Evolutionary conservation across 1,139 yeast species (phyloP).

Genomic region (Taphrina flavorubra): DNA sequence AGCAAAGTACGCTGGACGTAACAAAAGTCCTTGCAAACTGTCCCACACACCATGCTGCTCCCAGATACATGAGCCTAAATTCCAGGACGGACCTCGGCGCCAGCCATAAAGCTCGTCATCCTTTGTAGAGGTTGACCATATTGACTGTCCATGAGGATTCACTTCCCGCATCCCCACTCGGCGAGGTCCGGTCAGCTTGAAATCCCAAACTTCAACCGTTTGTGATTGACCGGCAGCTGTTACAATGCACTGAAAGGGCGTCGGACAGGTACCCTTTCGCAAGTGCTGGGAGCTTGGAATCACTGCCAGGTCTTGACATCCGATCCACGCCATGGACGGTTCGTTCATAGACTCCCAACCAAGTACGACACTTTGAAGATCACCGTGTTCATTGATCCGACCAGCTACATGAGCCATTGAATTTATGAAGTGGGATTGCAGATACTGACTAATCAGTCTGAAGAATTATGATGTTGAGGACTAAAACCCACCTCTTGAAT

Average conservation of each 20-base stretch:
- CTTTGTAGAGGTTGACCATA: constrained; percentile 63
- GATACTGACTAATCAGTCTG: constrained; percentile 51
- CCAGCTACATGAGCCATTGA: constrained; percentile 64
- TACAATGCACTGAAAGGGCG: constrained; percentile 50
- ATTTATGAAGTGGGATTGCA: constrained; percentile 67
- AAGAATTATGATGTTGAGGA: too few species aligned
- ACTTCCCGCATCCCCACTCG: constrained; percentile 61
- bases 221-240: constrained; percentile 76
- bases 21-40: constrained; percentile 52
- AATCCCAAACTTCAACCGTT: constrained; percentile 67
- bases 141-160: constrained; percentile 66
- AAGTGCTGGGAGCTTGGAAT: constrained; percentile 48
- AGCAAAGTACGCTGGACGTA: constrained; percentile 60
- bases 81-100: constrained; percentile 68
- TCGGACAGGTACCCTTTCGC: constrained; percentile 50
- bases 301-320: constrained; percentile 47
- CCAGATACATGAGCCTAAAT: constrained; percentile 76
- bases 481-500: constrained; percentile 62
- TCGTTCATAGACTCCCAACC: constrained; percentile 91
- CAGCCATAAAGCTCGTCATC: constrained; percentile 71
- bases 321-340: constrained; percentile 61
- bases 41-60: constrained; percentile 81
- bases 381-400: constrained; percentile 60
- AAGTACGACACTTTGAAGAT: constrained; percentile 61
- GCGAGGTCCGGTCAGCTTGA: constrained; percentile 72